Conservation (phyloP, 1,139 yeast genomes). For the Yamadazyma trypodendri region DNA sequence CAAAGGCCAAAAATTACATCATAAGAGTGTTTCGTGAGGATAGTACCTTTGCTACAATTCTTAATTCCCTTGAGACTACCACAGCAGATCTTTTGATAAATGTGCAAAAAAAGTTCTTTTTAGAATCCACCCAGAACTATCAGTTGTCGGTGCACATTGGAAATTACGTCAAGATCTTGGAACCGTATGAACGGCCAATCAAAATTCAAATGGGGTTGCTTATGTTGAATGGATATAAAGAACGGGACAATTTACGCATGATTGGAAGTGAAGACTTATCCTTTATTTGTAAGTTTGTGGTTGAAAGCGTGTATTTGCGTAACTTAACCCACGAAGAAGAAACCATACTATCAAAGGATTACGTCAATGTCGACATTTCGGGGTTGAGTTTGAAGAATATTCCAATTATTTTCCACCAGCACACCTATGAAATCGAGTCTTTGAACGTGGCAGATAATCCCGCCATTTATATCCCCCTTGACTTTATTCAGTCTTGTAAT, state of each 20-base stretch:
- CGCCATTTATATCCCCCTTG: conserved; percentile 77
- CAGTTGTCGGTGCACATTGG: conserved; percentile 82
- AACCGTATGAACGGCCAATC: conserved; percentile 74
- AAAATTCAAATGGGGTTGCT: conserved; percentile 73
- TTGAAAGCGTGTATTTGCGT: conserved; percentile 69
- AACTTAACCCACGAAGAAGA: conserved; percentile 70
- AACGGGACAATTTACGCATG: conserved; percentile 69
- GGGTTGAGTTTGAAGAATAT: conserved; percentile 78
- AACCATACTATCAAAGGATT: conserved; percentile 59
- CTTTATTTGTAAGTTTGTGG: conserved; percentile 79
- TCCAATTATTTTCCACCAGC: conserved; percentile 79
- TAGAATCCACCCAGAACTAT: conserved; percentile 67
- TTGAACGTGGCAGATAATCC: conserved; percentile 88
- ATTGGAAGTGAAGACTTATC: conserved; percentile 88
- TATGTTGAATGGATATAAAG: conserved; percentile 76
- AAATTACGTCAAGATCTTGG: conserved; percentile 70
- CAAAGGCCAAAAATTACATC: conserved; percentile 45
- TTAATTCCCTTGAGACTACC: conserved; percentile 74
- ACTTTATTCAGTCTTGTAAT: conserved; percentile 80
- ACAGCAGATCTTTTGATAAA: conserved; percentile 70
- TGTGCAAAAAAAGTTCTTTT: conserved; percentile 73
- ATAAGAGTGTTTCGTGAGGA: conserved; percentile 76
- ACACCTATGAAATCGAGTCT: conserved; percentile 77
- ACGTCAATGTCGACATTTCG: conserved; percentile 72
- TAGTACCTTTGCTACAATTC: conserved; percentile 77